Evolutionary conservation across 495 filamentous ascomycete genomes (phyloP), one percentile per base, ranked within the genome.

Genomic region (Penicillium pulvis): DNA sequence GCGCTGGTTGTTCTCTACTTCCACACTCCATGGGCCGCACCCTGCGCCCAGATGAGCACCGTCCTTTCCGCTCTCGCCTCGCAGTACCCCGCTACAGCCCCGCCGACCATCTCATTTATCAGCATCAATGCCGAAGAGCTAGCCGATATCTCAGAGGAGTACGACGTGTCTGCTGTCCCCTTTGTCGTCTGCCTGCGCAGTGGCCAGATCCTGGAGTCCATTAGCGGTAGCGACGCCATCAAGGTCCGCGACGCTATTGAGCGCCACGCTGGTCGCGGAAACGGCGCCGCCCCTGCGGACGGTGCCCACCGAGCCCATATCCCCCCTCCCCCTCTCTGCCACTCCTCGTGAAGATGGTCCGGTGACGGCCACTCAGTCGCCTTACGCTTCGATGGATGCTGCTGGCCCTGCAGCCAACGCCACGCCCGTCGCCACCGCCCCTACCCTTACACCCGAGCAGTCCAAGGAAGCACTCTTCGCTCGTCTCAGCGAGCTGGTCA

Each of bases 11-110:
- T 96, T 63, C 83, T 97, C 64, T 96, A 92, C 71, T 98, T 98
- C 79, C 87, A 97, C 75, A 90, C 95, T 0, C 88, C 92, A 65
- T 98, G 95, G 94, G 94, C 95, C n/a, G 91, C 90, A 30, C 94
- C 92, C 12, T 98, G 94, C 79, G 82, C 88, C 53, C 92, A 96
- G 75, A 97, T 97, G 92, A 83, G 84, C 61, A 86, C 84, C n/a
- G 88, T 97, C 55, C 86, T 99, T 56, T 76, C 81, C 65, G 87
- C 90, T 31, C 88, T 99, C 56, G 92, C 93, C 54, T 82, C 84
- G 60, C 88, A 92, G 61, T 93, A 94, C 75, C 83, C 89, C 51
- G 80, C 79, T 30, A 81, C 83, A 52, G 71, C 79, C 44, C 87
- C 90, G 19, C 84, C 81, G 2, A 76, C 81, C 39, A 85, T 91